Evolutionary conservation across 495 filamentous ascomycete species (phyloP), one percentile per base, ranked within the genome.

Genomic region (Massariosphaeria phaeospora): DNA sequence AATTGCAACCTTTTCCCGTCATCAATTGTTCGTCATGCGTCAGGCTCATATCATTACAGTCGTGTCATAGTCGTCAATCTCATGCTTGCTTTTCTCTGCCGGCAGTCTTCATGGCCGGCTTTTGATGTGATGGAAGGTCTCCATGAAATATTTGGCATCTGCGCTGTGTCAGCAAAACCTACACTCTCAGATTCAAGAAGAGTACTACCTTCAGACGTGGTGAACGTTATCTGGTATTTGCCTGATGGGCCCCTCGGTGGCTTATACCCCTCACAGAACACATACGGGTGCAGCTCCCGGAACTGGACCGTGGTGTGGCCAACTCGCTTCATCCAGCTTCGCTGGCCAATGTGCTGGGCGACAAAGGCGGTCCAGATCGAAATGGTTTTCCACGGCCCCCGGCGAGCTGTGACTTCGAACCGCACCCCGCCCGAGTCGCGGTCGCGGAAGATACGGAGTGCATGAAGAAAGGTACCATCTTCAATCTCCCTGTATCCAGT

Each of bases 401-500:
- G 47, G 10, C 46, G 56, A 40, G 67, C 52, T 1, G 57, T 49
- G 7, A 77, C 73, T 57, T 84, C 79, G 11, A 84, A 67, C 30
- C 81, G 64, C 2, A 88, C 70, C 12, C 82, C 81, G 1, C 78
- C 73, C 3, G 81, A 83, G n/a, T 77, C 70, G 2, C 62, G 67
- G 55, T 95, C 89, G 53, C 79, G 71, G 65, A 79, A 89, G 2
- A 95, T 75, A 26, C 87, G 82, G 23, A 95, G 70, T 0, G 77
- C 82, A 63, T 91, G 89, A 15, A 78, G 72, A 54, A 77, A 87
- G 5, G 73, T 73, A 57, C 88, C 84, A 44, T 93, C 85, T 30
- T 79, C 62, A 21, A 93, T 91, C 70, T 78, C 74, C 27, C 87
- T 91, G 44, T 10, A 49, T 18, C 6, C 17, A 52, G 21, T 72